Evolutionary conservation across 371 early-diverging fungal species (phyloP).

Genomic region (Haplosporangium sp.): DNA sequence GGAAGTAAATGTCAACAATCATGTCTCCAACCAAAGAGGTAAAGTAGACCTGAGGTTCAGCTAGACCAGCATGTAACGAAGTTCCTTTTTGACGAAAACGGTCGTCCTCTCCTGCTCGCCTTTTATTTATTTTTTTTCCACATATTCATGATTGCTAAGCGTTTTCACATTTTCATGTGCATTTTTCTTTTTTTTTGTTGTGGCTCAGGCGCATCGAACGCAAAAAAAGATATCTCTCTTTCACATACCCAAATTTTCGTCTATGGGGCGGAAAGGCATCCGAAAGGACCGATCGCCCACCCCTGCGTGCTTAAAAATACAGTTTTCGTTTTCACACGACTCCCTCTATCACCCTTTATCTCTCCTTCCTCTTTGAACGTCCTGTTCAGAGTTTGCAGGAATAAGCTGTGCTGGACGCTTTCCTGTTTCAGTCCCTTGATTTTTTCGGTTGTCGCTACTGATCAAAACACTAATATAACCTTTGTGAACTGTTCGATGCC

Average conservation of each 20-base stretch:
- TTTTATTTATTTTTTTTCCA: background rate
- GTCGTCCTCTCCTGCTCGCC: background rate
- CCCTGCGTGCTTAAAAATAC: conserved; percentile 14
- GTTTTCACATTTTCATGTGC: conserved; percentile 11
- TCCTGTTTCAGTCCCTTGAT: background rate
- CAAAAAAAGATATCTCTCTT: too few species aligned
- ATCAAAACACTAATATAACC: background rate
- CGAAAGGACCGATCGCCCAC: background rate
- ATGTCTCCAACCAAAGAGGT: too few species aligned
- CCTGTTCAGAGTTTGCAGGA: background rate
- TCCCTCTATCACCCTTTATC: background rate
- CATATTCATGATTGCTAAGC: conserved; percentile 13
- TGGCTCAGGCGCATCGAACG: too few species aligned
- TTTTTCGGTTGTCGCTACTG: background rate
- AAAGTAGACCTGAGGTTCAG: too few species aligned
- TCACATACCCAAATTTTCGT: background rate
- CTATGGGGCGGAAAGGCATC: background rate
- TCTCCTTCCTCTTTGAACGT: background rate
- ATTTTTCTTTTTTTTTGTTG: background rate
- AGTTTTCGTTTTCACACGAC: background rate
- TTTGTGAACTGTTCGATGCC: background rate
- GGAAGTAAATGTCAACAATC: too few species aligned
- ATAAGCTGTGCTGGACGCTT: background rate
- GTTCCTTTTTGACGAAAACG: background rate
- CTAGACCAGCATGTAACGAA: background rate